Conservation (phyloP, 1,284 basidiomycete species). For the Ceratobasidium sp. region DNA sequence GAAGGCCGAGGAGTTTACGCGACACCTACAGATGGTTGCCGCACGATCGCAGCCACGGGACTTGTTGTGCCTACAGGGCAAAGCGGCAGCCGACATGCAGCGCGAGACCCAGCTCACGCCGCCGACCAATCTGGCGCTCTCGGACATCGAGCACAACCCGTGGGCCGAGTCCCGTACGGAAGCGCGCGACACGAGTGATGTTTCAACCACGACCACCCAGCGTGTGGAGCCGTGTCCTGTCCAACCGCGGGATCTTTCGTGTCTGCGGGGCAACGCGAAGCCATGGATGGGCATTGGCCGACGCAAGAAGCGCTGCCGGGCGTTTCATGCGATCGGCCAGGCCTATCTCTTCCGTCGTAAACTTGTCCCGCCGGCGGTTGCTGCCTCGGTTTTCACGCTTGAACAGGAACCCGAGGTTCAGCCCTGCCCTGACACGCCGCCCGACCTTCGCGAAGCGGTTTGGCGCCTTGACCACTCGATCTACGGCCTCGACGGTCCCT, state of each 20-base stretch:
- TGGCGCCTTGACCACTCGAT: neutral
- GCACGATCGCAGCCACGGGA: too few relatives aligned
- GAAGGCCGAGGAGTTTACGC: too few relatives aligned
- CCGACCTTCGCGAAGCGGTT: neutral
- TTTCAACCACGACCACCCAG: too few relatives aligned
- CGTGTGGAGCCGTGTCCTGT: too few relatives aligned
- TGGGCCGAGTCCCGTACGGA: too few relatives aligned
- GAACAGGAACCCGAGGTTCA: neutral
- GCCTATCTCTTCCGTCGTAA: neutral
- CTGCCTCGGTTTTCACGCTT: neutral
- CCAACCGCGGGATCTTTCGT: too few relatives aligned
- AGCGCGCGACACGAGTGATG: too few relatives aligned
- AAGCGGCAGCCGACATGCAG: too few relatives aligned
- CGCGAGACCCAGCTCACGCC: too few relatives aligned
- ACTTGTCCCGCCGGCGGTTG: neutral
- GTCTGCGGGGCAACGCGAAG: neutral
- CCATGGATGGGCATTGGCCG: neutral
- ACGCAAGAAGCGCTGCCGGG: neutral
- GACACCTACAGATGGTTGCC: neutral
- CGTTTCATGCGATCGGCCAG: neutral
- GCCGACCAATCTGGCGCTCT: too few relatives aligned
- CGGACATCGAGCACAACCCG: too few relatives aligned
- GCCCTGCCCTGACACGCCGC: neutral
- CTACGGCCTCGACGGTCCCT: neutral
- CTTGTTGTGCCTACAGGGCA: too few relatives aligned